Evolutionary conservation across 768 basidiomycete species (phyloP), one percentile per base, ranked within the genome.

Genomic region (Cyathus striatus): DNA sequence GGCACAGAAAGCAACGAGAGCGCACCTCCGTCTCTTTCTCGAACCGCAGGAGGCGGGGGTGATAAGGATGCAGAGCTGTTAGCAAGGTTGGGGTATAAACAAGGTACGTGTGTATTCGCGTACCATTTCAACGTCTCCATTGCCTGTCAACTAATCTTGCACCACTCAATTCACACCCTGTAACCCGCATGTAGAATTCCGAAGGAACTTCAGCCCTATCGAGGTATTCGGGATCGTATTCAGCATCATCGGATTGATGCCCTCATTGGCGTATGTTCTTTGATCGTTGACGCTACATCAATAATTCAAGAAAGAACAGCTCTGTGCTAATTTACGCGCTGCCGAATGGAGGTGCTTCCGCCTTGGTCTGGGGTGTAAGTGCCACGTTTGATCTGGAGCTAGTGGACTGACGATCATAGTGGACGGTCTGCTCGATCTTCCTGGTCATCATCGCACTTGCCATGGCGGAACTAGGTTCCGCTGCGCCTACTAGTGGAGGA

Each of bases 331-430:
- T 70, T 48, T 80, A 79, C 54, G 70, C 81, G 1, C 61, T 84
- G 16, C 81, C 81, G 0, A 81, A 85, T 58, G 84, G 86, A 10
- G 83, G 81, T 3, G 75, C 81, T 0, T 74, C 78, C 2, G 73
- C 80, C 2, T 81, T 86, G 80, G 79, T 83, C 9, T 87, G 83
- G 83, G 83, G 83, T 13, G 78, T 79, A 46, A 46, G 75, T 66
- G n/a, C n/a, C 22, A 23, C 34, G 38, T 33, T 40, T 39, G 9
- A 20, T 7, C 23, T 35, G 6, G 14, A 16, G 9, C 23, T 38
- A 14, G 20, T 0, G 20, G 5, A 14, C 14, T 23, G 3, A 44
- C 40, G n/a, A 7, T 23, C 13, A n/a, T 49, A 82, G 79, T 88
- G 85, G 86, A 62, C 75, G 0, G 71, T 84, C 10, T 79, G 79